Evolutionary conservation across 1,284 basidiomycete genomes (phyloP).

Genomic region (Malassezia arunalokei): DNA sequence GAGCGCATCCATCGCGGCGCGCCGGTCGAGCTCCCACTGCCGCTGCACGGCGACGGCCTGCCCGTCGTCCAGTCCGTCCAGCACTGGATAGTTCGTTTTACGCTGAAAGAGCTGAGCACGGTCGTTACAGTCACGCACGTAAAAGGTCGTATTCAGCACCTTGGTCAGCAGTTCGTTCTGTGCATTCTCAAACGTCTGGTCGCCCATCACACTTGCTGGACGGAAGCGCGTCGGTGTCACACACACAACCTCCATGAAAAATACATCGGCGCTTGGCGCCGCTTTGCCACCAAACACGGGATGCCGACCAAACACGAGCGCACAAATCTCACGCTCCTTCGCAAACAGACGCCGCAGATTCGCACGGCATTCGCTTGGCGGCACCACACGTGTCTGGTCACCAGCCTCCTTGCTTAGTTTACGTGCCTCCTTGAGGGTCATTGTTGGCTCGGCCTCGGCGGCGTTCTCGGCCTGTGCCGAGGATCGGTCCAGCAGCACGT

Average conservation of each 20-base stretch:
- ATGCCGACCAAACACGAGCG: constrained; percentile 81
- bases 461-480: background rate
- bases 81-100: constrained; percentile 51
- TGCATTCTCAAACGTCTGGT: constrained; percentile 85
- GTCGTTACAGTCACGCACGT: constrained; percentile 52
- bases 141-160: constrained; percentile 61
- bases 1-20: constrained; percentile 56
- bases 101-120: constrained; percentile 56
- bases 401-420: constrained; percentile 32
- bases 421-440: constrained; percentile 40
- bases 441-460: constrained; percentile 49
- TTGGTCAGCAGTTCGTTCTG: constrained; percentile 87
- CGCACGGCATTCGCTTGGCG: constrained; percentile 80
- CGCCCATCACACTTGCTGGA: constrained; percentile 82
- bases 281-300: constrained; percentile 56
- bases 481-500: constrained; percentile 15
- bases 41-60: constrained; percentile 48
- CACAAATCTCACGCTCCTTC: constrained; percentile 70
- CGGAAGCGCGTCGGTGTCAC: constrained; percentile 92
- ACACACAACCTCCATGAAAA: constrained; percentile 86
- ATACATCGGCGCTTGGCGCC: constrained; percentile 75
- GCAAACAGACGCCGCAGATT: constrained; percentile 79
- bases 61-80: constrained; percentile 30
- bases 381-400: constrained; percentile 65
- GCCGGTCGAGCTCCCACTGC: constrained; percentile 47